These are phyloP conservation scores for Xylaria hypoxylon DNA, from an alignment of 2,329 filamentous ascomycete genomes.

Conservation along the genomic window DNA sequence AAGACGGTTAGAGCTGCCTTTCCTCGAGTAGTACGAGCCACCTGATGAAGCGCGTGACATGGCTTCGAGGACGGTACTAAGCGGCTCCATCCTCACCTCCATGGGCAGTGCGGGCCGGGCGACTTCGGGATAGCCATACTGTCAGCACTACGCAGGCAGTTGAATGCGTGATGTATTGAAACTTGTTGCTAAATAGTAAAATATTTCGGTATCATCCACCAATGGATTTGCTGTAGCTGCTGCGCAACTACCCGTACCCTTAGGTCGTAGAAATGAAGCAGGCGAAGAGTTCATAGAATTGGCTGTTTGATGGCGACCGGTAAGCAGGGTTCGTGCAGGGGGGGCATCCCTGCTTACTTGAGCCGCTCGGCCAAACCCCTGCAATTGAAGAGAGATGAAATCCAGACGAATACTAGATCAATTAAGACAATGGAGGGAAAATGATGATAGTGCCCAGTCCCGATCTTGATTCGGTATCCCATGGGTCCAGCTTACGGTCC, in stretches of 20 bases:
- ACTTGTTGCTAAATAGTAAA: constrained; percentile 15
- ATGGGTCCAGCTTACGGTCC: constrained; percentile 36
- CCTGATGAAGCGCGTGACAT: constrained; percentile 30
- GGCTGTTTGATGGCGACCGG: constrained; percentile 32
- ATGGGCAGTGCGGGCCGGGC: constrained; percentile 14
- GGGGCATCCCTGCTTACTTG: constrained; percentile 36
- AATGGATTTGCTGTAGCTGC: constrained; percentile 20
- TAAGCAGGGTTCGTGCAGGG: constrained; percentile 38
- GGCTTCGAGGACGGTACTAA: constrained; percentile 19
- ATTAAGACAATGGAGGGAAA: constrained; percentile 12
- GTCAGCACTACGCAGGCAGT: constrained; percentile 28
- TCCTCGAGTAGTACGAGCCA: constrained; percentile 20
- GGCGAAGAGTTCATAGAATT: constrained; percentile 18
- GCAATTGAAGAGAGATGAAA: constrained; percentile 15
- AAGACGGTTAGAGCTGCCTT: constrained; percentile 11
- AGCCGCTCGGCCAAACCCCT: constrained; percentile 32
- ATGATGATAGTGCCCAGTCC: constrained; percentile 29
- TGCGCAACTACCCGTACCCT: constrained; percentile 33
- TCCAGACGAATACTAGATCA: constrained; percentile 13
- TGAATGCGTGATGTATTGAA: constrained; percentile 17
- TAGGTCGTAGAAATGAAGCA: constrained; percentile 15
- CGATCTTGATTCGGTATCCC: constrained; percentile 30
- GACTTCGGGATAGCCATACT: constrained; percentile 29
- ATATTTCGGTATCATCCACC: constrained; percentile 14
- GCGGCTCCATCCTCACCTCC: constrained; percentile 1